Evolutionary conservation across 345 rosid species (phyloP), one percentile per base, ranked within the genome.

Genomic region (Citrus medica): DNA sequence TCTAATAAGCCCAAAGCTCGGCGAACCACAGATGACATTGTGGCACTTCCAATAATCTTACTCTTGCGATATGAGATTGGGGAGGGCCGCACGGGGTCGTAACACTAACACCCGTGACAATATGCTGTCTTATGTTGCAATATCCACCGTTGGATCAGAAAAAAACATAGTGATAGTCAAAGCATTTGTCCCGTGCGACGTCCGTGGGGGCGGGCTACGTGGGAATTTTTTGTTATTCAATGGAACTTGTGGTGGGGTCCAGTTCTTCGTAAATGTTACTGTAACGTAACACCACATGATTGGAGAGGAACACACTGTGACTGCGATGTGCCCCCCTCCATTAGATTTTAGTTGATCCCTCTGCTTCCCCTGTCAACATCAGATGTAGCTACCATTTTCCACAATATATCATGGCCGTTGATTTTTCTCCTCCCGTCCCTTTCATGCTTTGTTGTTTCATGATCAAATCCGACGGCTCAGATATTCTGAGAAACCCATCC

Each of bases 271-370:
- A 3, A 30, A 22, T 30, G 14, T 40, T 61, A 27, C 27, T 30
- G 59, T 3, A 25, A 59, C 62, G 42, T 21, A 64, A 6, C 30
- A 32, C 62, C 33, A 22, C 78, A 60, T 9, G 77, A 62, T 74
- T 74, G 62, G 38, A 60, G 3, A 5, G 67, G 27, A 22, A 27
- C 21, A 70, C 74, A 4, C 58, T 38, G 5, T 4, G 38, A 5
- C 17, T 65, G 42, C 22, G 62, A 48, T 46, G 71, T 51, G 73
- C 53, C 73, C 53, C 65, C 55, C 25, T 67, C 79, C 66, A 17
- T 33, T 55, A 55, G 71, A 67, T 76, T 55, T 64, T 64, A 6
- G 48, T 48, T 40, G 14, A 63, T 46, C 30, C 24, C 17, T 37
- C 46, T 14, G 28, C 25, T 33, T 14, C 58, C 12, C 4, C 51